Conservation (phyloP, 441 rosid species). For the Croton laevigatus region DNA sequence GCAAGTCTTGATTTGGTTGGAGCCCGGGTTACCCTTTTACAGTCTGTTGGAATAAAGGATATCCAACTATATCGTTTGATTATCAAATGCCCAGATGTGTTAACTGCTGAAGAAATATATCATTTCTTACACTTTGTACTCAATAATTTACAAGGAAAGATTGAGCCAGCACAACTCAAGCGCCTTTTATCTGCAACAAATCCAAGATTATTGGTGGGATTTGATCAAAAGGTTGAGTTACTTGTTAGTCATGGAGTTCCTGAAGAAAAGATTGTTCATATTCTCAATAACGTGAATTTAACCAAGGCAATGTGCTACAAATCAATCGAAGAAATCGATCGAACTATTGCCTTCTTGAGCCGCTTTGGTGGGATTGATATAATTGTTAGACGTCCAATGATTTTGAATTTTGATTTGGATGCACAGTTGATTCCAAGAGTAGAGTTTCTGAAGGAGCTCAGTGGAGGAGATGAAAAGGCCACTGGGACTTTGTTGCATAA, state of each 20-base stretch:
- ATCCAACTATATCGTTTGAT: slow-evolving; percentile 45
- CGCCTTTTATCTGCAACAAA: slow-evolving; percentile 47
- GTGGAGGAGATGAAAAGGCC: slow-evolving; percentile 60
- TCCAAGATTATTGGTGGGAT: slow-evolving; percentile 49
- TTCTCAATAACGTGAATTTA: slow-evolving; percentile 57
- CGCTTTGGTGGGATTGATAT: slow-evolving; percentile 57
- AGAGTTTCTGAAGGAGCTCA: slow-evolving; percentile 46
- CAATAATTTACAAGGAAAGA: slow-evolving; percentile 39
- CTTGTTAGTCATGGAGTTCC: slow-evolving; percentile 48
- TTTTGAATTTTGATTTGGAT: slow-evolving; percentile 59
- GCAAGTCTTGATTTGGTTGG: slow-evolving; percentile 31
- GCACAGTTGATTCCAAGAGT: slow-evolving; percentile 62
- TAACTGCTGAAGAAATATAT: slow-evolving; percentile 51
- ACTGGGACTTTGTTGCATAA: slow-evolving; percentile 48
- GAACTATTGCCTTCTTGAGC: slow-evolving; percentile 45
- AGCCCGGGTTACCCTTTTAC: slow-evolving; percentile 39
- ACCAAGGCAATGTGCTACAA: slow-evolving; percentile 50
- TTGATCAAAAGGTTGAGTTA: slow-evolving; percentile 52
- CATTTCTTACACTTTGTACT: slow-evolving; percentile 39
- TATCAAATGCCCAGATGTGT: slow-evolving; percentile 43
- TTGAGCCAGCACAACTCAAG: slow-evolving; percentile 50
- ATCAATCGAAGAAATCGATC: slow-evolving; percentile 57
- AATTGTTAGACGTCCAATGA: slow-evolving; percentile 49
- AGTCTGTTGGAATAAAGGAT: slow-evolving; percentile 46
- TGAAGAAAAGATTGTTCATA: slow-evolving; percentile 46